Evolutionary conservation across 73 alveolate genomes (phyloP).

Genomic region (Paramecium octaurelia): DNA sequence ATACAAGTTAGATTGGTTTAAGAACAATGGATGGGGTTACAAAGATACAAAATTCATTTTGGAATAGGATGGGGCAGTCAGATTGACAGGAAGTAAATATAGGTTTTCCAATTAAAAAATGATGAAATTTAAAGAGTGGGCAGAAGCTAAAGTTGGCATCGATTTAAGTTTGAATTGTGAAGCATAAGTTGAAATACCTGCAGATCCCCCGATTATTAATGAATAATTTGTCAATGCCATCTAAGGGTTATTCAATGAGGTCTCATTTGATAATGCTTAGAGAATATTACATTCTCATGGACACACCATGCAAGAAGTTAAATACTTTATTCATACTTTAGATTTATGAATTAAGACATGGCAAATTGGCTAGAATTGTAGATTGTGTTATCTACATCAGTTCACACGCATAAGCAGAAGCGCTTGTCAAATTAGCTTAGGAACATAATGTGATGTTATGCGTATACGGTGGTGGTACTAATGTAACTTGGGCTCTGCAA

Average conservation of each 20-base stretch:
- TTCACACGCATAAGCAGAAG: constrained; percentile 70
- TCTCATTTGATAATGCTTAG: constrained; percentile 69
- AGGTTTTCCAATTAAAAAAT: constrained; percentile 73
- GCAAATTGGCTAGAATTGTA: constrained; percentile 67
- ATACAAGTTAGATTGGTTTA: constrained; percentile 65
- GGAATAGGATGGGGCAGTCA: constrained; percentile 68
- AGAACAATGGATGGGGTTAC: constrained; percentile 91
- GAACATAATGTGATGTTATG: constrained; percentile 72
- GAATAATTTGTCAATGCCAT: constrained; percentile 71
- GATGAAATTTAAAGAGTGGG: constrained; percentile 81
- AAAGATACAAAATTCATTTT: constrained; percentile 79
- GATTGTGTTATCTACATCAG: constrained; percentile 80
- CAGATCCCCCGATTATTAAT: constrained; percentile 77
- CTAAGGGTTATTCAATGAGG: constrained; percentile 64
- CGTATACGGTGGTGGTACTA: constrained; percentile 93
- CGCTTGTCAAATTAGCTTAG: constrained; percentile 65
- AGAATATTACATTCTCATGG: constrained; percentile 91
- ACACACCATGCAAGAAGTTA: constrained; percentile 76
- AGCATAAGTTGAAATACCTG: constrained; percentile 68
- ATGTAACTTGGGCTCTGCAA: constrained; percentile 86
- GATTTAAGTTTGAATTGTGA: constrained; percentile 64
- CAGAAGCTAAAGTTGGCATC: constrained; percentile 67
- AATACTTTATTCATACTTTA: not conserved
- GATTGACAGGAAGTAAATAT: constrained; percentile 81
- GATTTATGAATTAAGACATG: constrained; percentile 66